Evolutionary conservation across 768 basidiomycete genomes (phyloP).

Genomic region (Mycena kentingensis): DNA sequence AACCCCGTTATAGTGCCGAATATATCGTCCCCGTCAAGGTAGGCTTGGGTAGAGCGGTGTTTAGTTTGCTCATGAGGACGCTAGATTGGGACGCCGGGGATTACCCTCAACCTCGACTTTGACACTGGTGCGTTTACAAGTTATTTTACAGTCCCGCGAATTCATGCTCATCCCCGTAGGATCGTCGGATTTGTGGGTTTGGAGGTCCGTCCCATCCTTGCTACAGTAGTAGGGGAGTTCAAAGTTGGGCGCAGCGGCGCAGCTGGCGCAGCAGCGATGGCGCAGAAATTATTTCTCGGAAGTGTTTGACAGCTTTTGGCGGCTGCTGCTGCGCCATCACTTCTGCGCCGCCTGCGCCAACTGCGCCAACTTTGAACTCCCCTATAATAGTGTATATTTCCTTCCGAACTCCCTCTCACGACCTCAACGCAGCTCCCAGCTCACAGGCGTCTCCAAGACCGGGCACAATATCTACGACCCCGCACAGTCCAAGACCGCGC

Average conservation of each 20-base stretch:
- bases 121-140: constrained; percentile 25
- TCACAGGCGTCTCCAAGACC: constrained; percentile 15
- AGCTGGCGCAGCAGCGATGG: no score
- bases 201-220: constrained; percentile 16
- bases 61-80: not conserved
- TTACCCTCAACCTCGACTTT: constrained; percentile 37
- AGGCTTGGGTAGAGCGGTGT: not conserved
- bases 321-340: not conserved
- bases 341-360: no score
- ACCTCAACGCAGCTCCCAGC: constrained; percentile 20
- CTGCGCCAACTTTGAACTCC: no score
- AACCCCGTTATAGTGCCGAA: constrained; percentile 30
- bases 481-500: constrained; percentile 25
- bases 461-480: constrained; percentile 30
- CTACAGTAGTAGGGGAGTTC: no score
- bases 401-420: constrained; percentile 8
- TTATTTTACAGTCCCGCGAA: no score
- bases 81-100: constrained; percentile 37
- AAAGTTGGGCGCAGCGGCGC: no score
- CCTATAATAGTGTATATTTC: constrained; percentile 1
- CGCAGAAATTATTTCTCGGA: no score
- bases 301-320: no score
- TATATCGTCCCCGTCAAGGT: constrained; percentile 42
- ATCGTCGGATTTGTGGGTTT: constrained; percentile 20
- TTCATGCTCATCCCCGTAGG: no score